Conservation (phyloP, 345 rosid species). For the Citrus hindsii region DNA sequence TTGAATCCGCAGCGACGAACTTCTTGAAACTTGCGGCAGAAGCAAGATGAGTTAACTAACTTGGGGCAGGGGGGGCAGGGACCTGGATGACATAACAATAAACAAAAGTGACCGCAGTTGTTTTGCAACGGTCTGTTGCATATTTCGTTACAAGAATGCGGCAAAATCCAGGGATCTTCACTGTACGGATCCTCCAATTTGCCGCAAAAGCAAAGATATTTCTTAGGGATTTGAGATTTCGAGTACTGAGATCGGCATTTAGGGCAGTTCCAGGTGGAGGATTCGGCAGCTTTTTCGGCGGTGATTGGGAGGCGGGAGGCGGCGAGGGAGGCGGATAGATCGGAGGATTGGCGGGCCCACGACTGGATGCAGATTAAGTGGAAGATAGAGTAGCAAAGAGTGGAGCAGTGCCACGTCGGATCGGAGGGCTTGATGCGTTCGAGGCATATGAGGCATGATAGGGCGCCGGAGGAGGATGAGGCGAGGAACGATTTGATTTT, state of each 20-base stretch:
- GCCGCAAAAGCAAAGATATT: slow-evolving; percentile 77
- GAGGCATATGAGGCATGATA: slow-evolving; percentile 88
- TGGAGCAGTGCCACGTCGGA: slow-evolving; percentile 86
- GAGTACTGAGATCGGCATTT: slow-evolving; percentile 70
- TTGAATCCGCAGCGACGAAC: slow-evolving; percentile 76
- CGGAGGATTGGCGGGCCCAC: slow-evolving; percentile 84
- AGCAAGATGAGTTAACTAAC: slow-evolving; percentile 54
- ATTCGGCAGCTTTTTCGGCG: slow-evolving; percentile 37
- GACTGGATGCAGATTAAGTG: slow-evolving; percentile 88
- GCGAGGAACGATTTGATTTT: slow-evolving; percentile 84
- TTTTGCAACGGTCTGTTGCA: slow-evolving; percentile 59
- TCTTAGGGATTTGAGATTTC: slow-evolving; percentile 53
- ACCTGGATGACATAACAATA: slow-evolving; percentile 85
- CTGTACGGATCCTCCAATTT: slow-evolving; percentile 59
- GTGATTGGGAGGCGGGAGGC: slow-evolving; percentile 59
- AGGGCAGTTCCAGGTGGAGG: slow-evolving; percentile 80
- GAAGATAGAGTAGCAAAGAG: slow-evolving; percentile 72
- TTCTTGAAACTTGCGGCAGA: slow-evolving; percentile 56
- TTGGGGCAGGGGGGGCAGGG: slow-evolving; percentile 91
- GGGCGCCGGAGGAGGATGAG: slow-evolving; percentile 85
- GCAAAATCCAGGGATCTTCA: slow-evolving; percentile 84
- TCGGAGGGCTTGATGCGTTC: slow-evolving; percentile 75
- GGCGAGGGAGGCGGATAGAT: slow-evolving; percentile 67
- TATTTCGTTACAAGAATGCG: slow-evolving; percentile 90
- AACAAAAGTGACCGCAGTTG: slow-evolving; percentile 74